Conservation (phyloP, 805 yeast species). For the Nakazawaea ishiwadae region DNA sequence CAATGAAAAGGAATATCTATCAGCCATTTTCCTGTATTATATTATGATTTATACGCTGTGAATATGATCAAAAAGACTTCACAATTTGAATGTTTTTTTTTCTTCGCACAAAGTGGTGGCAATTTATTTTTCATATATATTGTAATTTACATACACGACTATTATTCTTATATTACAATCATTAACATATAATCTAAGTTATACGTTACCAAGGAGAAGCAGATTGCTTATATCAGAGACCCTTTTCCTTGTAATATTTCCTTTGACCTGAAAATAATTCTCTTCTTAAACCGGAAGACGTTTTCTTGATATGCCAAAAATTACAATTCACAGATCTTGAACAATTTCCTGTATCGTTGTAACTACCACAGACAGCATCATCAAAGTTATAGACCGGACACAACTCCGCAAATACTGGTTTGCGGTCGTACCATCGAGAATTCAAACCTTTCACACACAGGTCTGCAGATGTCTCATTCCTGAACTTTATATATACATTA, state of each 20-base stretch:
- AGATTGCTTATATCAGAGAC: neutral
- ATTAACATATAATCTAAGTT: too few relatives aligned
- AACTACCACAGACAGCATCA: slow-evolving; percentile 58
- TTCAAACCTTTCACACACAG: slow-evolving; percentile 59
- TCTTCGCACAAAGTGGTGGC: too few relatives aligned
- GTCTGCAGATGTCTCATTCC: slow-evolving; percentile 50
- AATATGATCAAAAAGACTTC: too few relatives aligned
- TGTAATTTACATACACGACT: too few relatives aligned
- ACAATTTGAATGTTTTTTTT: too few relatives aligned
- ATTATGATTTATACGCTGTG: too few relatives aligned
- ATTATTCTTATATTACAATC: too few relatives aligned
- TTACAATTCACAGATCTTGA: slow-evolving; percentile 82
- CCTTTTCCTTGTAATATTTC: slow-evolving; percentile 19
- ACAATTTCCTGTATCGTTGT: slow-evolving; percentile 65
- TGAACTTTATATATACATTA: slow-evolving; percentile 71
- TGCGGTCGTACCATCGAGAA: slow-evolving; percentile 73
- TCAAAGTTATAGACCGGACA: slow-evolving; percentile 68
- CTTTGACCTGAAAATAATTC: slow-evolving; percentile 37
- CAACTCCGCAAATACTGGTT: slow-evolving; percentile 77
- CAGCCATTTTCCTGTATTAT: slow-evolving; percentile 66
- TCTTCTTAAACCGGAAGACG: slow-evolving; percentile 37
- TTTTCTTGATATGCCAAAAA: slow-evolving; percentile 73
- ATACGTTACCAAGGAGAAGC: too few relatives aligned
- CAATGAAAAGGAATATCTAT: slow-evolving; percentile 93
- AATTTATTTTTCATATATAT: too few relatives aligned